These are phyloP conservation scores for Athelia sp. DNA, from an alignment of 1,284 basidiomycete genomes.

Conservation along the genomic window DNA sequence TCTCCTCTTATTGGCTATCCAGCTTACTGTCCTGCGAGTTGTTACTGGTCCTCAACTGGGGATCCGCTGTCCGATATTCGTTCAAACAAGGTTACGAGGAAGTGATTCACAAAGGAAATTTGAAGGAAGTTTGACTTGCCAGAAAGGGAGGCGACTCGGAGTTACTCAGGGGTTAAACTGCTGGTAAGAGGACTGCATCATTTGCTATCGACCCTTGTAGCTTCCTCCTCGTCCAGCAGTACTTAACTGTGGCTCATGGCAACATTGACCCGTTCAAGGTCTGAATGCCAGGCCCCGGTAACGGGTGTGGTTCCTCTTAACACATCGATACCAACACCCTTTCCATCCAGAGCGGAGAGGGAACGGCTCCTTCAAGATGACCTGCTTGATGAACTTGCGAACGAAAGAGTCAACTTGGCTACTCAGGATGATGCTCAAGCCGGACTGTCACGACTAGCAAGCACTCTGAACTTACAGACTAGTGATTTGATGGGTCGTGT, in stretches of 20 bases:
- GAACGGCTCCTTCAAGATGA: slow-evolving; percentile 17
- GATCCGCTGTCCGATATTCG: too few relatives aligned
- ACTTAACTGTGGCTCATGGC: background rate
- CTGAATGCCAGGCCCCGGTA: background rate
- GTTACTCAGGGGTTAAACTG: too few relatives aligned
- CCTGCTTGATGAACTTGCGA: slow-evolving; percentile 20
- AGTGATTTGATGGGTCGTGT: background rate
- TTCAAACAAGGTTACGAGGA: too few relatives aligned
- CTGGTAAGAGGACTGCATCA: too few relatives aligned
- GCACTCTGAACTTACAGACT: background rate
- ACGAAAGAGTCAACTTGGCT: slow-evolving; percentile 20
- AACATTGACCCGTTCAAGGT: background rate
- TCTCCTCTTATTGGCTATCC: too few relatives aligned
- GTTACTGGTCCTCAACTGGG: too few relatives aligned
- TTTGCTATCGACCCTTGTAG: too few relatives aligned
- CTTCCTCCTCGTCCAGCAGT: too few relatives aligned
- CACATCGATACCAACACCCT: slow-evolving; percentile 26
- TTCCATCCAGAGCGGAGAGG: slow-evolving; percentile 21
- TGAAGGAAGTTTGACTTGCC: too few relatives aligned
- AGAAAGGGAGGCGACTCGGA: too few relatives aligned
- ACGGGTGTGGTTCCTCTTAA: background rate
- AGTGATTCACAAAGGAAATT: too few relatives aligned
- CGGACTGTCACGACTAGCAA: background rate
- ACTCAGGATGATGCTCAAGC: background rate
- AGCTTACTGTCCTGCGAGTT: too few relatives aligned